Base-by-base conservation (phyloP, 2,329 filamentous ascomycete genomes). In the Clarireedia monteithiana region DNA sequence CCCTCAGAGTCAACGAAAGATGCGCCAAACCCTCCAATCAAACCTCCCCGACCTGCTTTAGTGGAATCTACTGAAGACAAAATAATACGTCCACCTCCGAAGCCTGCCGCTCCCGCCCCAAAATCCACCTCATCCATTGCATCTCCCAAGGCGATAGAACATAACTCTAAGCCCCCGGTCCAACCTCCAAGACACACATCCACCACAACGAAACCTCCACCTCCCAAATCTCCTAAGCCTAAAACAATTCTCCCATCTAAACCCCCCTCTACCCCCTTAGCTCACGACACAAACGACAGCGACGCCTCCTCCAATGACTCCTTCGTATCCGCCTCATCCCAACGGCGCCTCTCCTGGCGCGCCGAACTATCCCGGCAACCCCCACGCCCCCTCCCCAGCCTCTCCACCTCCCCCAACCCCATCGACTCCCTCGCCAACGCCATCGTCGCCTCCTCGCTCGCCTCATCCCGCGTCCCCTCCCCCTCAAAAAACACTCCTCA, bases 391-490 rank as follows among this genome's bases (percentile, higher is more conserved):
- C 39, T n/a, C 23, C 55, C 62, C 59, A 30, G 14, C 55, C 26
- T 62, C 56, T 42, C 48, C 9, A 63, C 63, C 17, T 26, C 56
- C 26, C 57, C 58, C 34, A 63, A 61, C 24, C 57, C 56, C 51
- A 75, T 84, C 9, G 79, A 85, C 57, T 83, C 83, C 0, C 78
- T 91, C 6, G 84, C 86, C 12, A 82, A 82, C 63, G 88, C 88
- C 60, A 89, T 91, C 57, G 79, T 91, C 64, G 88, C 87, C 2
- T 84, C 86, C 2, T 87, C 84, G 24, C 75, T 91, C 0, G 88
- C 88, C 5, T 82, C 86, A 0, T 77, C 83, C 2, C 81, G 83
- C 9, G 72, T 69, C 23, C 68, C 64, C 5, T 74, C 74, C 0
- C 74, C 74, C 9, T 59, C 66, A 3, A 40, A 49, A 27, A 36